Evolutionary conservation across 2,329 filamentous ascomycete genomes (phyloP), one percentile per base, ranked within the genome.

Genomic region (Sordariomycetes sp.): DNA sequence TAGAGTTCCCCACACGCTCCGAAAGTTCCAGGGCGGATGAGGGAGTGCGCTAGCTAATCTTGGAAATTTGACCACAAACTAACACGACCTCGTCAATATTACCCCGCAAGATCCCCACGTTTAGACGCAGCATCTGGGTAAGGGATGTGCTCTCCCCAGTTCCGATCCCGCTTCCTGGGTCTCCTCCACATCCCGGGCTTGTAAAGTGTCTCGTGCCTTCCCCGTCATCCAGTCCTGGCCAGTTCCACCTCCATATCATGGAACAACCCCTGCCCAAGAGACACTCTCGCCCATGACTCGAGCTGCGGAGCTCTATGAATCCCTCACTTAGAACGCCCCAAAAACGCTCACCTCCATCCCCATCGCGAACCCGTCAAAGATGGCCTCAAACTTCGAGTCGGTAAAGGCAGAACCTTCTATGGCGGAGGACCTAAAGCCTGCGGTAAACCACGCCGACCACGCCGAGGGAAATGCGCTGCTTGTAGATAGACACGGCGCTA

Each of bases 401-500:
- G 32, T 32, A 13, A 53, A 53, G 24, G 52, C 28, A 7, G 28
- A 25, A 12, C 17, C 52, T 20, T 7, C 52, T 20, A 28, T n/a
- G 25, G 28, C 32, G 15, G 28, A 53, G 17, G 34, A 53, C 28
- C 25, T 53, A 10, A 36, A 53, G 52, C n/a, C 28, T 34, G 35
- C 39, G n/a, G 35, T 17, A 3, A 39, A 32, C 24, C n/a, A 24
- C 20, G 3, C 20, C 22, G 36, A 48, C 6, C 60, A 61, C n/a
- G 56, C 55, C 1, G 60, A 57, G 8, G 60, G 60, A 10, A 60
- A 60, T 53, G 60, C 60, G 1, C 57, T 61, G 5, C 42, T 60
- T 6, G 50, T 60, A 32, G 57, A 61, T 56, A 59, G 59, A 28
- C 45, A 59, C 13, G 60, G 61, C 15, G 52, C 60, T 12, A 52